A percentile compares a stretch with the other conserved stretches of the same genome.
These are phyloP conservation scores for Coniophora puteana DNA, from an alignment of 1,284 basidiomycete genomes.

Conservation along the genomic window DNA sequence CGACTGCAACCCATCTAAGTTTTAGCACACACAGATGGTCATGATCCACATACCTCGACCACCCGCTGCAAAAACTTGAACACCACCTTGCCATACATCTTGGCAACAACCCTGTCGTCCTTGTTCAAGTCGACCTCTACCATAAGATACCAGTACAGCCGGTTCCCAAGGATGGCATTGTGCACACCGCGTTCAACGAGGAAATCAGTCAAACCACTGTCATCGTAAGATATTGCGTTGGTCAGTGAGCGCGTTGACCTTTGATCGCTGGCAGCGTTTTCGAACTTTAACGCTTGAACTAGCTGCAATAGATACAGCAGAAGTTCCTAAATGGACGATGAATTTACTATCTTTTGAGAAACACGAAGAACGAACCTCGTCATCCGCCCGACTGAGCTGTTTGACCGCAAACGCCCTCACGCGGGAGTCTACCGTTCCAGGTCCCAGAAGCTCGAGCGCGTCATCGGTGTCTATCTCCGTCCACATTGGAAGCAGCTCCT, in stretches of 20 bases:
- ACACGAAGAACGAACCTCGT: conserved; percentile 64
- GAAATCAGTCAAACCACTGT: conserved; percentile 87
- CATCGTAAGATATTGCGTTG: conserved; percentile 74
- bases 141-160: conserved; percentile 96
- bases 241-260: conserved; percentile 62
- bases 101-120: conserved; percentile 79
- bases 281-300: conserved; percentile 97
- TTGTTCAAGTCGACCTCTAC: conserved; percentile 77
- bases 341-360: conserved; percentile 6
- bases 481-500: conserved; percentile 95
- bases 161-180: conserved; percentile 85
- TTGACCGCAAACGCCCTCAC: conserved; percentile 94
- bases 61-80: conserved; percentile 87
- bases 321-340: conserved; percentile 65
- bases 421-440: conserved; percentile 85
- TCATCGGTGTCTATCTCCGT: conserved; percentile 96
- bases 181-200: conserved; percentile 82
- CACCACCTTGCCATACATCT: conserved; percentile 90
- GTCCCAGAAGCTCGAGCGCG: conserved; percentile 92
- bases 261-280: conserved; percentile 73
- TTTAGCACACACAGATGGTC: not conserved
- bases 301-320: conserved; percentile 92
- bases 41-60: conserved; percentile 57
- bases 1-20: conserved; percentile 37
- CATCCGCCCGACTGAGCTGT: conserved; percentile 87